phyloP scores from a whole-genome alignment of 208 protist genomes.

The Trypanosoma mega region DNA sequence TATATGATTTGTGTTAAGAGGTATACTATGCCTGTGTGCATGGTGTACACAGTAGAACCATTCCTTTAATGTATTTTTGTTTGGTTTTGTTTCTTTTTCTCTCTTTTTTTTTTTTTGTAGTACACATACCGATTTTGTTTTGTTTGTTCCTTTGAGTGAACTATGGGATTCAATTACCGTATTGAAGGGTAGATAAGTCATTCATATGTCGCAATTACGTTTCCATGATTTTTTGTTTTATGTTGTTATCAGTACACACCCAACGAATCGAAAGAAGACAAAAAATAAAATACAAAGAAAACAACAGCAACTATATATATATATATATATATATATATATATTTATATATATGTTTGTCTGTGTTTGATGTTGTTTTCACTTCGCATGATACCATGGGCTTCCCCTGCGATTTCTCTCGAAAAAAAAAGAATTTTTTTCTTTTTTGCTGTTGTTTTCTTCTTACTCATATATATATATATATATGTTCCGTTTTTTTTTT shows the following conservation, averaged over 20 bases:
- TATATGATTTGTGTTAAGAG: no score
- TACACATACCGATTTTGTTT: not conserved
- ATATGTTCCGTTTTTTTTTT: slow-evolving; percentile 12
- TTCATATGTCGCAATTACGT: no score
- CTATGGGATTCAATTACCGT: no score
- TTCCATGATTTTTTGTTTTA: no score
- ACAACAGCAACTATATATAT: no score
- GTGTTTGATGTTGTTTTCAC: not conserved
- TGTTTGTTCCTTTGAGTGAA: not conserved
- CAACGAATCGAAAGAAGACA: no score
- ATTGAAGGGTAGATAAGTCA: no score
- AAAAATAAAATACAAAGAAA: no score
- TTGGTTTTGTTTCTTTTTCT: slow-evolving; percentile 26
- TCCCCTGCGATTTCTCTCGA: slow-evolving; percentile 8
- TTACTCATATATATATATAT: slow-evolving; percentile 7
- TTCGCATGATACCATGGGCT: not conserved
- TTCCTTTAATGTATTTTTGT: slow-evolving; percentile 18
- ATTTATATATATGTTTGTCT: slow-evolving; percentile 5
- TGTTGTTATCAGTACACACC: no score
- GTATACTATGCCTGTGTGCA: no score
- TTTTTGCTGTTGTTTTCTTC: slow-evolving; percentile 12
- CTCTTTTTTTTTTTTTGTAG: slow-evolving; percentile 6
- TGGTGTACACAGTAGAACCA: slow-evolving; percentile 6
- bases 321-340: no score
- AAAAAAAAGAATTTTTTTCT: slow-evolving; percentile 9